A percentile compares a stretch with the other conserved stretches of the same genome.
phyloP scores from a whole-genome alignment of 495 filamentous ascomycete species.

The Hyaloscypha finlandica region DNA sequence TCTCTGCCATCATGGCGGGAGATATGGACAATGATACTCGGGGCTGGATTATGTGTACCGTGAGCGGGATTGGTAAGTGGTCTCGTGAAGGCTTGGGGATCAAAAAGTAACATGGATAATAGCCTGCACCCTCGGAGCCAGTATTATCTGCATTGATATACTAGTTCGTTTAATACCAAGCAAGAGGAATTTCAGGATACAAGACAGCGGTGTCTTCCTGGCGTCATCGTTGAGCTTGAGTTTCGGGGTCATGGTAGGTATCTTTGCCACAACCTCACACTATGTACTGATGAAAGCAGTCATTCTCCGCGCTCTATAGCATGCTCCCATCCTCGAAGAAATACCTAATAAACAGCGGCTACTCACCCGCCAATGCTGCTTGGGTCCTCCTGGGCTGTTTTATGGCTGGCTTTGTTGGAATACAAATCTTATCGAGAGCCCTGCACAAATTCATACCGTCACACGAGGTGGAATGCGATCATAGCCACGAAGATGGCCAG shows the following conservation, averaged over 20 bases:
- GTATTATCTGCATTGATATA: slow-evolving; percentile 84
- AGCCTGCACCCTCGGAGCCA: slow-evolving; percentile 82
- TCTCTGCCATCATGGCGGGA: slow-evolving; percentile 17
- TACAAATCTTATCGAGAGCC: slow-evolving; percentile 76
- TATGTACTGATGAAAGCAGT: slow-evolving; percentile 47
- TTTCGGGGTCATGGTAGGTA: slow-evolving; percentile 92
- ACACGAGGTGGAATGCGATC: slow-evolving; percentile 91
- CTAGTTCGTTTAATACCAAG: slow-evolving; percentile 69
- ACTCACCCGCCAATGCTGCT: slow-evolving; percentile 64
- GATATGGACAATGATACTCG: slow-evolving; percentile 77
- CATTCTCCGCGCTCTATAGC: slow-evolving; percentile 91
- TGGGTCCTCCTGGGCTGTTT: slow-evolving; percentile 78
- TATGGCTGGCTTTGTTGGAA: slow-evolving; percentile 77
- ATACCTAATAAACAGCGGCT: slow-evolving; percentile 69
- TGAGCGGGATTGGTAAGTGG: slow-evolving; percentile 73
- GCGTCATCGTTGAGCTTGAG: slow-evolving; percentile 88
- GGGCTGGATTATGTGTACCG: slow-evolving; percentile 88
- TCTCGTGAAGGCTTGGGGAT: not conserved
- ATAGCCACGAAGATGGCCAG: slow-evolving; percentile 62
- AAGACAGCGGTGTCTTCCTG: slow-evolving; percentile 84
- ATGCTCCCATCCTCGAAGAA: slow-evolving; percentile 86
- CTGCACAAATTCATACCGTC: slow-evolving; percentile 85
- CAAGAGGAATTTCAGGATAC: slow-evolving; percentile 78
- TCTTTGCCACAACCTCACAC: not conserved
- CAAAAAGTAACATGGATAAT: slow-evolving; percentile 5